A percentile compares a stretch with the other conserved stretches of the same genome.
Conservation (phyloP, 2,329 filamentous ascomycete genomes). For the Talaromyces funiculosus region DNA sequence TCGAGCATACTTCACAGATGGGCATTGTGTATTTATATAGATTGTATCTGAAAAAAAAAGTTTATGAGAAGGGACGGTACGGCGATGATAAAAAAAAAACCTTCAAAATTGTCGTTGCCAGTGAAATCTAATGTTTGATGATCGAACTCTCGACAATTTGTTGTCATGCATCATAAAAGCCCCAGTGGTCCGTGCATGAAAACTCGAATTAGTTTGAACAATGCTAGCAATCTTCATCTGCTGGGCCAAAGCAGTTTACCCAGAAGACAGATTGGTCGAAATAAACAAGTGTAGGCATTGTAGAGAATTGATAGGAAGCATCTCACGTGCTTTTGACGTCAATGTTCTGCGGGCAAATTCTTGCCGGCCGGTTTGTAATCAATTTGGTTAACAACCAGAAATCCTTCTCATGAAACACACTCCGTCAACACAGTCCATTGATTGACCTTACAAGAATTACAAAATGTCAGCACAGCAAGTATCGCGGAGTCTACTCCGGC, state of each 20-base stretch:
- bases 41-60: too few species aligned
- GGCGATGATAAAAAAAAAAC: background rate
- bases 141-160: background rate
- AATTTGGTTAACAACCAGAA: background rate
- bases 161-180: background rate
- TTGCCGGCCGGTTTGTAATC: slow-evolving; percentile 11
- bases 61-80: too few species aligned
- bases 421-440: background rate
- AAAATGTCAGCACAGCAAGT: slow-evolving; percentile 29
- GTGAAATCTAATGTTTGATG: background rate
- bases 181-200: background rate
- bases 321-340: slow-evolving; percentile 15
- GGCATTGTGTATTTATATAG: slow-evolving; percentile 24
- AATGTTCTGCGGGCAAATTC: background rate
- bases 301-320: background rate
- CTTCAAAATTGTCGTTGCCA: background rate
- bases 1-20: slow-evolving; percentile 34
- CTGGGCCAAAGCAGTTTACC: too few species aligned
- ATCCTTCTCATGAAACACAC: background rate
- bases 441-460: background rate
- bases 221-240: background rate
- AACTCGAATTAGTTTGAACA: background rate
- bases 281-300: background rate
- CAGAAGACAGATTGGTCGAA: too few species aligned
- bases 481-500: slow-evolving; percentile 29